Conservation (phyloP, 2,329 filamentous ascomycete species). For the Ciborinia camelliae region DNA sequence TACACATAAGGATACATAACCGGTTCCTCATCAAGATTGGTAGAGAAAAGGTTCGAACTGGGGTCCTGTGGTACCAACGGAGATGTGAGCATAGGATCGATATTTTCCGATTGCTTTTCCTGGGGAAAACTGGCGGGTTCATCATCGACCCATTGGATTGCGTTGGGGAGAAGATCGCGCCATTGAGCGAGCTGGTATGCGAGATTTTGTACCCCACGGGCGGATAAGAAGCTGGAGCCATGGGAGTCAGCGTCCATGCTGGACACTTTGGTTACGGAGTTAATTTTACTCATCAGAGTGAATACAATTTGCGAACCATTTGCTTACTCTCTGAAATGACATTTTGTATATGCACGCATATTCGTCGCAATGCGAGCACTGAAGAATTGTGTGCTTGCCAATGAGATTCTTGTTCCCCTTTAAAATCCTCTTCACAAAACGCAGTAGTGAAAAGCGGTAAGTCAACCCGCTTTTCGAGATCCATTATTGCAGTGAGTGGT, state of each 20-base stretch:
- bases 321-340: constrained; percentile 50
- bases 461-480: constrained; percentile 51
- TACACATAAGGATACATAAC: constrained; percentile 49
- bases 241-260: constrained; percentile 21
- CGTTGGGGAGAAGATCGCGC: constrained; percentile 52
- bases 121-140: constrained; percentile 45
- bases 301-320: neutral
- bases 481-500: constrained; percentile 52
- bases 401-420: constrained; percentile 49
- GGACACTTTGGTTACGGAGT: neutral
- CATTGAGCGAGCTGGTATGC: constrained; percentile 54
- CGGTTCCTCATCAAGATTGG: constrained; percentile 45
- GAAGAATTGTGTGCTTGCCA: constrained; percentile 59
- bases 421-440: constrained; percentile 47
- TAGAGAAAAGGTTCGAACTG: constrained; percentile 44
- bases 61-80: constrained; percentile 26
- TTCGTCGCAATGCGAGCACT: constrained; percentile 53
- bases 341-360: constrained; percentile 52
- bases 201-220: constrained; percentile 49
- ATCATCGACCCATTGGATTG: constrained; percentile 56
- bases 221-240: constrained; percentile 27
- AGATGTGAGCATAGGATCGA: constrained; percentile 27
- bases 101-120: neutral
- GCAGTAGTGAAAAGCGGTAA: constrained; percentile 52
- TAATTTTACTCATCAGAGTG: neutral